Percentiles rank a stretch among this genome's conserved stretches.
phyloP scores from a whole-genome alignment of 1,284 basidiomycete species.

The Pascua sp. region DNA sequence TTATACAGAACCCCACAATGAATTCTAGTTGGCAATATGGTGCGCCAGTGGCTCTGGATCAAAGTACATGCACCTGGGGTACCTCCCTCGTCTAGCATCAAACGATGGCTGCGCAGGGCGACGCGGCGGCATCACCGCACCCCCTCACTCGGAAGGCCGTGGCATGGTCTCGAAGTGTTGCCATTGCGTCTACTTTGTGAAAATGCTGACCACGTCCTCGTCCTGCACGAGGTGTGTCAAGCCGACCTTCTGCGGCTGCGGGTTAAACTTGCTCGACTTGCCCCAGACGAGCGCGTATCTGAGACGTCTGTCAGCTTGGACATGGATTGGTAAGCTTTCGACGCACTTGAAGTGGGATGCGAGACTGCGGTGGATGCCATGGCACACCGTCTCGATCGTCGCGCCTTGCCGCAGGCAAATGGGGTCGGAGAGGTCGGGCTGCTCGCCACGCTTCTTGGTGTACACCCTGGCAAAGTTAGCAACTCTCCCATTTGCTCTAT shows the following conservation, averaged over 20 bases:
- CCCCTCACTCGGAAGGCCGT: no score
- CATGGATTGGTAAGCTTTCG: no score
- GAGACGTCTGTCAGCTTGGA: neutral
- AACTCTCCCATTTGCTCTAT: neutral
- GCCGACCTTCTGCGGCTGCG: constrained; percentile 89
- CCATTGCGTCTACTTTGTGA: constrained; percentile 40
- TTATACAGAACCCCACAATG: no score
- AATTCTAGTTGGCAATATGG: no score
- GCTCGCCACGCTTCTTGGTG: constrained; percentile 92
- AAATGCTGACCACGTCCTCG: constrained; percentile 71
- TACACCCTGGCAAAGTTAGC: constrained; percentile 58
- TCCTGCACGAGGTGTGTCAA: constrained; percentile 81
- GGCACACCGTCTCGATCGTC: constrained; percentile 90
- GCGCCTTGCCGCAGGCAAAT: constrained; percentile 87
- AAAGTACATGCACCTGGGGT: neutral
- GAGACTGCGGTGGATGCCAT: constrained; percentile 84
- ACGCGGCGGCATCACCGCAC: no score
- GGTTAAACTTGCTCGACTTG: constrained; percentile 82
- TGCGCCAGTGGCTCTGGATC: neutral
- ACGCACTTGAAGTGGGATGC: constrained; percentile 72
- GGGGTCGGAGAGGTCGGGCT: constrained; percentile 88
- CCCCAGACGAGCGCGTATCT: constrained; percentile 90
- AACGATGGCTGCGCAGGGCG: neutral
- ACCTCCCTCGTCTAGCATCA: neutral
- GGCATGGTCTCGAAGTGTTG: no score